These are phyloP conservation scores for Populus nigra DNA, from an alignment of 345 rosid genomes.

Conservation along the genomic window DNA sequence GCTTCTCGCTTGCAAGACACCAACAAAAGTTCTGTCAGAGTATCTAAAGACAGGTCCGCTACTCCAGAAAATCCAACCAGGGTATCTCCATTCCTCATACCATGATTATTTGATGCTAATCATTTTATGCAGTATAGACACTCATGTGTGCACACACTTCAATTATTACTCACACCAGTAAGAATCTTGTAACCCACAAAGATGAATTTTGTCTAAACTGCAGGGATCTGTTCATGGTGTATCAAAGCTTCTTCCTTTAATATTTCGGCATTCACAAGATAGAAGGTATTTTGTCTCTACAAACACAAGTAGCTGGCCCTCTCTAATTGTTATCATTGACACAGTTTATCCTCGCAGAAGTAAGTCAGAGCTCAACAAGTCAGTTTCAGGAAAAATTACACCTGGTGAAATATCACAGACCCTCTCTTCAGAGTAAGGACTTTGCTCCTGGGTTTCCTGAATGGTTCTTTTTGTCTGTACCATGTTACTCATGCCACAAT, in stretches of 20 bases:
- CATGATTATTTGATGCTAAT: background rate
- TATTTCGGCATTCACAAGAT: constrained; percentile 34
- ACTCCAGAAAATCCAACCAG: constrained; percentile 37
- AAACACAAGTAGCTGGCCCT: background rate
- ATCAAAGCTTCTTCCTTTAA: constrained; percentile 40
- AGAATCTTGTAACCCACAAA: background rate
- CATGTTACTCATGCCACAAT: background rate
- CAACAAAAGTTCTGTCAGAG: constrained; percentile 35
- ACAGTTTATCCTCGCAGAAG: constrained; percentile 30
- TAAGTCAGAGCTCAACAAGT: constrained; percentile 26
- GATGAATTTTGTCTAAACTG: constrained; percentile 18
- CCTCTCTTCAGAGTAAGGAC: constrained; percentile 35
- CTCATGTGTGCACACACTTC: background rate
- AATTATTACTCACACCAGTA: background rate
- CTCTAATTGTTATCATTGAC: constrained; percentile 8
- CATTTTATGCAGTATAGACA: background rate
- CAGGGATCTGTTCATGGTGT: constrained; percentile 47
- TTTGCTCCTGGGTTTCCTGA: constrained; percentile 8
- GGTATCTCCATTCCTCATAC: constrained; percentile 31
- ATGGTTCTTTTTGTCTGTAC: background rate
- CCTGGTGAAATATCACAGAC: constrained; percentile 29
- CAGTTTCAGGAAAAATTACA: constrained; percentile 39
- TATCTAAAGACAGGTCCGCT: constrained; percentile 34
- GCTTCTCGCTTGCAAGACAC: constrained; percentile 26
- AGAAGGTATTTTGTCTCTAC: constrained; percentile 44